phyloP scores from a whole-genome alignment of 306 rosid species.

The Benincasa hispida region DNA sequence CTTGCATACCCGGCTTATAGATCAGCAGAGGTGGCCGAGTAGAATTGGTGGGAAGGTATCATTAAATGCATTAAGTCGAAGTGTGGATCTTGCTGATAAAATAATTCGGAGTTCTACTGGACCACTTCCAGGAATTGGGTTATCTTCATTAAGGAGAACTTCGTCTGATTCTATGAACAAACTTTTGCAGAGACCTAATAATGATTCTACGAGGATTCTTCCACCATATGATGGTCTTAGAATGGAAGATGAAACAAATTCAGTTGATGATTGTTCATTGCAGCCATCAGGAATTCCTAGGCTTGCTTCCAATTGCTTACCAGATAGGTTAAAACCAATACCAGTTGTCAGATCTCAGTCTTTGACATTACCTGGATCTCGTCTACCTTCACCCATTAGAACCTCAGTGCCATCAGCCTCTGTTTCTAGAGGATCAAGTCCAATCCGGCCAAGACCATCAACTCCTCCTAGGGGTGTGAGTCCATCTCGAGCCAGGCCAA shows the following conservation, averaged over 20 bases:
- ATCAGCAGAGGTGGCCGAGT: constrained; percentile 89
- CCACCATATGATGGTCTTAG: constrained; percentile 30
- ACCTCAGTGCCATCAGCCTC: constrained; percentile 18
- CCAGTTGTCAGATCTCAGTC: constrained; percentile 51
- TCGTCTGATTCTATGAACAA: constrained; percentile 32
- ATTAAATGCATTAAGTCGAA: constrained; percentile 33
- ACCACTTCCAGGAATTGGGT: constrained; percentile 36
- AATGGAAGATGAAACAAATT: constrained; percentile 26
- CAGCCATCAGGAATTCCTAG: constrained; percentile 35
- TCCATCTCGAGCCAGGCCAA: constrained; percentile 49
- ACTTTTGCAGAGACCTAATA: constrained; percentile 34
- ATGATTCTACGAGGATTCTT: constrained; percentile 29
- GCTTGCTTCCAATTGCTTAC: constrained; percentile 25
- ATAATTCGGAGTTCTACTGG: constrained; percentile 22
- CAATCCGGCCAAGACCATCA: constrained; percentile 13
- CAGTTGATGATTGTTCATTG: constrained; percentile 29
- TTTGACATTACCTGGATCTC: constrained; percentile 24
- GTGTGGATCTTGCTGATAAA: constrained; percentile 55
- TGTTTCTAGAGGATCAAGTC: constrained; percentile 56
- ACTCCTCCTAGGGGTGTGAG: constrained; percentile 62
- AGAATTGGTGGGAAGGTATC: constrained; percentile 56
- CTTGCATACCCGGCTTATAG: constrained; percentile 52
- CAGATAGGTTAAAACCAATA: constrained; percentile 32
- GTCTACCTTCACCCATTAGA: constrained; percentile 59
- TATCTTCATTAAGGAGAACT: constrained; percentile 49